These are phyloP conservation scores for Ganoderma lingzhi DNA, from an alignment of 1,284 basidiomycete species.

Conservation along the genomic window DNA sequence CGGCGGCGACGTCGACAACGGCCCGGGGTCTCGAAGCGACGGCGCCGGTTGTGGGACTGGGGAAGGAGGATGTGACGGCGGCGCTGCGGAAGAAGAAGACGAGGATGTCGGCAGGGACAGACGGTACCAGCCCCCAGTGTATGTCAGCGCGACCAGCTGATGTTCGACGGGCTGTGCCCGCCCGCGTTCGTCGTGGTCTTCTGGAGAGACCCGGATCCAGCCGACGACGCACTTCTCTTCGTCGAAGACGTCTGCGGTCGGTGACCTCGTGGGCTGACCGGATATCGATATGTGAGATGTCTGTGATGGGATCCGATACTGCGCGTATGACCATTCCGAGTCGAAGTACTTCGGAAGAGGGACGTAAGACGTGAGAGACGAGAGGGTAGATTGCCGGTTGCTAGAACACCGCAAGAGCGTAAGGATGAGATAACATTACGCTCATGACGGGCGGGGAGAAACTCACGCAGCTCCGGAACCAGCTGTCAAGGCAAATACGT, in stretches of 20 bases:
- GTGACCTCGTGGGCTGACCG: slow-evolving; percentile 60
- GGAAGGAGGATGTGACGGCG: slow-evolving; percentile 35
- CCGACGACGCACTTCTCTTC: slow-evolving; percentile 88
- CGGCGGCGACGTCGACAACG: slow-evolving; percentile 51
- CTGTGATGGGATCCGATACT: slow-evolving; percentile 89
- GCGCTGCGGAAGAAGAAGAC: slow-evolving; percentile 38
- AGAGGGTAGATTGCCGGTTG: slow-evolving; percentile 84
- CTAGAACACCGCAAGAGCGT: slow-evolving; percentile 44
- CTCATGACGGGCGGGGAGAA: neutral
- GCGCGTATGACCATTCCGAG: slow-evolving; percentile 93
- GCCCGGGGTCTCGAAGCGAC: slow-evolving; percentile 21
- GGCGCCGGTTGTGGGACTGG: slow-evolving; percentile 27
- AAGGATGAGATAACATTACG: slow-evolving; percentile 6
- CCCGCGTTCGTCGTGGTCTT: slow-evolving; percentile 45
- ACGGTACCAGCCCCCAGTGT: slow-evolving; percentile 93
- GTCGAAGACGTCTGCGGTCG: slow-evolving; percentile 71
- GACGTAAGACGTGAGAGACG: slow-evolving; percentile 77
- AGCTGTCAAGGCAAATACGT: slow-evolving; percentile 82
- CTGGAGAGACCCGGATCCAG: slow-evolving; percentile 74
- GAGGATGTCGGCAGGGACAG: slow-evolving; percentile 70
- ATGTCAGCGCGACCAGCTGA: slow-evolving; percentile 87
- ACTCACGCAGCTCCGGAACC: slow-evolving; percentile 72
- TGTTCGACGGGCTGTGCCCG: slow-evolving; percentile 54
- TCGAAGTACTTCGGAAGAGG: slow-evolving; percentile 93
- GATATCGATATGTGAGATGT: slow-evolving; percentile 82